Evolutionary conservation across 306 rosid species (phyloP).

Genomic region (Pyrus betulifolia): DNA sequence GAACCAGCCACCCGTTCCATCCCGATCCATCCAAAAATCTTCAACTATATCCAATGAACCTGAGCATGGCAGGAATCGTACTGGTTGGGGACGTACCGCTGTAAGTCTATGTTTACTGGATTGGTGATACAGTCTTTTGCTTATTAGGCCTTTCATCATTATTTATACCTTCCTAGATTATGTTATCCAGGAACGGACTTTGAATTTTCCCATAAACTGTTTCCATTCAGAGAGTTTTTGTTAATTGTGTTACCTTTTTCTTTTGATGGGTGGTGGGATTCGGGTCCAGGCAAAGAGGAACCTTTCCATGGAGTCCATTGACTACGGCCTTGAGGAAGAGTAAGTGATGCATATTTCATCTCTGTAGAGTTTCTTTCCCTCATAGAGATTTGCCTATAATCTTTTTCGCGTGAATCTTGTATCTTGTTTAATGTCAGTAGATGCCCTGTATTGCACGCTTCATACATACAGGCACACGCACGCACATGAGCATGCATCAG

Average conservation of each 20-base stretch:
- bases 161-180: conserved; percentile 11
- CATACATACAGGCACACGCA: not conserved
- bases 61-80: conserved; percentile 21
- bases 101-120: conserved; percentile 49
- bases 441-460: not conserved
- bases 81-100: conserved; percentile 56
- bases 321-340: conserved; percentile 53
- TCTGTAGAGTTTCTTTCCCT: conserved; percentile 12
- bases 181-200: conserved; percentile 4
- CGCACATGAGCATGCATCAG: not conserved
- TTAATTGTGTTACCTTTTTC: not conserved
- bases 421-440: conserved; percentile 2
- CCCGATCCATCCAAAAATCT: conserved; percentile 39
- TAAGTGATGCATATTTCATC: conserved; percentile 43
- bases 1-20: conserved; percentile 21
- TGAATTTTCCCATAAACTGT: not conserved
- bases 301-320: conserved; percentile 85
- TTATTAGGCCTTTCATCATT: conserved; percentile 7
- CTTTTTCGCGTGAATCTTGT: conserved; percentile 1
- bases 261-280: not conserved
- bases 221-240: not conserved
- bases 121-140: conserved; percentile 3
- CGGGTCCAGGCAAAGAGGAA: conserved; percentile 81
- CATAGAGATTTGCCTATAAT: not conserved
- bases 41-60: conserved; percentile 42